Percentiles rank a stretch among this genome's conserved stretches.
Conservation (phyloP, 805 yeast genomes). For the Cyberlindnera samutprakarnensis region DNA sequence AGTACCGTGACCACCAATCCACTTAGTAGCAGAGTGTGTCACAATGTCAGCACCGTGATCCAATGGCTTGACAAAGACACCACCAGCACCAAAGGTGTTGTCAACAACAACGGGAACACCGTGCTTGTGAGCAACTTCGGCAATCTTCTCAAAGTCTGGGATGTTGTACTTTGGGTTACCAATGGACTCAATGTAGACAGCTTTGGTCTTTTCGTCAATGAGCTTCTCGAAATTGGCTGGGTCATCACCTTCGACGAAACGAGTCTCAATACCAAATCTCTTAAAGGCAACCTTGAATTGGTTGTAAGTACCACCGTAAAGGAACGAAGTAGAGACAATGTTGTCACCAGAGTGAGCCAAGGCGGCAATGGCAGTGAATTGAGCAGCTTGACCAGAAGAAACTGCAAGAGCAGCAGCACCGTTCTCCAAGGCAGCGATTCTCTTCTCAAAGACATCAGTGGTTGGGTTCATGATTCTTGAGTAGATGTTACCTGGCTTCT, state of each 20-base stretch:
- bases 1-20: slow-evolving; percentile 98
- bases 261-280: slow-evolving; percentile 77
- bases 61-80: slow-evolving; percentile 75
- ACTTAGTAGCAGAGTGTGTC: slow-evolving; percentile 91
- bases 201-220: slow-evolving; percentile 82
- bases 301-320: slow-evolving; percentile 96
- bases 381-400: slow-evolving; percentile 97
- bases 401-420: slow-evolving; percentile 89
- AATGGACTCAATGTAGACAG: slow-evolving; percentile 81
- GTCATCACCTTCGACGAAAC: slow-evolving; percentile 77
- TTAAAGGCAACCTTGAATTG: slow-evolving; percentile 91
- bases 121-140: slow-evolving; percentile 70
- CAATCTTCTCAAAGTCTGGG: slow-evolving; percentile 80
- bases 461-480: slow-evolving; percentile 93
- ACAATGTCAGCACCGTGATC: slow-evolving; percentile 89
- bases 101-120: slow-evolving; percentile 91
- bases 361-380: slow-evolving; percentile 73
- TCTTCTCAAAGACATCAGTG: slow-evolving; percentile 79
- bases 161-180: slow-evolving; percentile 92
- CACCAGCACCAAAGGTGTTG: slow-evolving; percentile 97
- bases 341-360: slow-evolving; percentile 88
- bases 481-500: slow-evolving; percentile 80
- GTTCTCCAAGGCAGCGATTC: slow-evolving; percentile 88
- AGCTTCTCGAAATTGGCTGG: slow-evolving; percentile 63
- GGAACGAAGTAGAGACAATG: slow-evolving; percentile 74